Percentiles rank a stretch among this genome's conserved stretches.
Evolutionary conservation across 768 basidiomycete genomes (phyloP).

Genomic region (Tremella fuciformis): DNA sequence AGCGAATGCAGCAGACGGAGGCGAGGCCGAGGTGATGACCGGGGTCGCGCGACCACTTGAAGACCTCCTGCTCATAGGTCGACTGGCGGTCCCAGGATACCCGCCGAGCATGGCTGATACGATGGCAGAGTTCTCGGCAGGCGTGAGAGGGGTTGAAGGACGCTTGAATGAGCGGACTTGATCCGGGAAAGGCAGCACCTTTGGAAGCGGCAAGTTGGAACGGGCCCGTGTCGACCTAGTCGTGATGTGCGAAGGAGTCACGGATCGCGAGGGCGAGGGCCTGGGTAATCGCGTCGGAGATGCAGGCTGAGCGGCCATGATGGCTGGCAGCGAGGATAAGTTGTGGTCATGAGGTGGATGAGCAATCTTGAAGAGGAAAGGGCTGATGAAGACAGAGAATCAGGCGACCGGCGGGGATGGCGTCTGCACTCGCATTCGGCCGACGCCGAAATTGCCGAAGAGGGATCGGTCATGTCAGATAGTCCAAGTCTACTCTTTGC

Average conservation of each 20-base stretch:
- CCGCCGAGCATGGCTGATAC: not conserved
- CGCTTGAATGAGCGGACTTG: constrained; percentile 4
- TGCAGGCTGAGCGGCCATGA: not conserved
- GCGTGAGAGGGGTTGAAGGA: constrained; percentile 10
- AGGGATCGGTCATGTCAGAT: too few species aligned
- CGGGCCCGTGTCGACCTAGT: constrained; percentile 16
- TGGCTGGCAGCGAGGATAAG: not conserved
- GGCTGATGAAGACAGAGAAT: too few species aligned
- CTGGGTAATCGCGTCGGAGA: not conserved
- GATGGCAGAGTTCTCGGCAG: constrained; percentile 7
- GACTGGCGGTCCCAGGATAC: not conserved
- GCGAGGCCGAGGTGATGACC: too few species aligned
- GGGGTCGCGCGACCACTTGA: too few species aligned
- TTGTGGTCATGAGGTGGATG: not conserved
- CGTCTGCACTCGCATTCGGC: too few species aligned
- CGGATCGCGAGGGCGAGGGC: constrained; percentile 9
- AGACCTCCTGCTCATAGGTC: too few species aligned
- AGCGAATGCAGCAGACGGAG: too few species aligned
- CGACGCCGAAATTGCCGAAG: too few species aligned
- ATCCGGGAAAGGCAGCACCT: constrained; percentile 43
- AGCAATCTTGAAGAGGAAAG: too few species aligned
- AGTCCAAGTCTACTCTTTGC: too few species aligned
- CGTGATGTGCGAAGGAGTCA: constrained; percentile 1
- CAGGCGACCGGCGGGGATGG: too few species aligned
- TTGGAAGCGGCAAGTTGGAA: constrained; percentile 24